A percentile compares a stretch with the other conserved stretches of the same genome.
Conservation (phyloP, 805 yeast genomes). For the Saturnispora besseyi region DNA sequence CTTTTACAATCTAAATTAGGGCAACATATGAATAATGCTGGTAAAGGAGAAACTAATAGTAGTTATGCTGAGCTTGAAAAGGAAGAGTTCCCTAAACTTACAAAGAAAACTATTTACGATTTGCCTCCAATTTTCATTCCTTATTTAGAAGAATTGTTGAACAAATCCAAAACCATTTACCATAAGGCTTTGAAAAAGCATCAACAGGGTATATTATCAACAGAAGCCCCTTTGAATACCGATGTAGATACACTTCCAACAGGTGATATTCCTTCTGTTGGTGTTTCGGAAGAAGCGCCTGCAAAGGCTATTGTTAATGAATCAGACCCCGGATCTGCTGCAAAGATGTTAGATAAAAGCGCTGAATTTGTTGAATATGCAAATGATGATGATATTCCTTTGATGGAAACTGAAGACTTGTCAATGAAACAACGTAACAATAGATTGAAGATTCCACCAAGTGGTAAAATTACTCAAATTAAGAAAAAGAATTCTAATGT, state of each 20-base stretch:
- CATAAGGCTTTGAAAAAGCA: slow-evolving; percentile 37
- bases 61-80: slow-evolving; percentile 61
- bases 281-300: background rate
- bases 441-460: slow-evolving; percentile 81
- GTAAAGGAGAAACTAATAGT: slow-evolving; percentile 37
- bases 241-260: background rate
- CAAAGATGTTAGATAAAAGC: background rate
- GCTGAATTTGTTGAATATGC: slow-evolving; percentile 18
- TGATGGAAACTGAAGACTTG: slow-evolving; percentile 77
- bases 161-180: slow-evolving; percentile 34
- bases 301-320: background rate
- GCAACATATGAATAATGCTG: slow-evolving; percentile 41
- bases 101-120: slow-evolving; percentile 39
- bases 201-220: slow-evolving; percentile 15
- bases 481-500: slow-evolving; percentile 54
- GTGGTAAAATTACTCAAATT: slow-evolving; percentile 66
- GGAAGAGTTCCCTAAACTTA: slow-evolving; percentile 43
- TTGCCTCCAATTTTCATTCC: slow-evolving; percentile 54
- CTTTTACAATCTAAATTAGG: slow-evolving; percentile 69
- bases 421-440: slow-evolving; percentile 69
- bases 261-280: background rate
- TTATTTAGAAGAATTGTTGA: slow-evolving; percentile 36
- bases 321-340: background rate
- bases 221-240: background rate
- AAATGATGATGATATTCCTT: slow-evolving; percentile 35